A percentile compares a stretch with the other conserved stretches of the same genome.
Conservation (phyloP, 2,329 filamentous ascomycete species). For the Chaetothyriales sp. region DNA sequence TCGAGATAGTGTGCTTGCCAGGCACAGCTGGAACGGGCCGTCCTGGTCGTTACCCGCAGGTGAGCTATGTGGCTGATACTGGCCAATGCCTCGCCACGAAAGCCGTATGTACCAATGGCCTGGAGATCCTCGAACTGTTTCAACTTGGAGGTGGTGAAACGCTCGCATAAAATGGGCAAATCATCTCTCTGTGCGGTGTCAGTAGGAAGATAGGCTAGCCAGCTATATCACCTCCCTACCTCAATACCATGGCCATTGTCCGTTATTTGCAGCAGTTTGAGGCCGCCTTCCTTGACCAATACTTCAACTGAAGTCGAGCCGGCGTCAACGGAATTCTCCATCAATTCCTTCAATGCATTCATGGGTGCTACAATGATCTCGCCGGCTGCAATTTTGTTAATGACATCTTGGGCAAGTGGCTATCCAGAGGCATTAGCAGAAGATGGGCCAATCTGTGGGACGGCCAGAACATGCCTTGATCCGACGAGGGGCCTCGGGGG, state of each 20-base stretch:
- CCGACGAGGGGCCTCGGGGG: constrained; percentile 31
- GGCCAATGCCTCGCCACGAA: constrained; percentile 85
- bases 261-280: constrained; percentile 91
- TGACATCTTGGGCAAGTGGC: constrained; percentile 79
- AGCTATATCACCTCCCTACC: constrained; percentile 36
- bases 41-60: constrained; percentile 86
- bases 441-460: constrained; percentile 26
- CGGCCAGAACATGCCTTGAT: constrained; percentile 31
- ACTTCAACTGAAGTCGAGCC: constrained; percentile 84
- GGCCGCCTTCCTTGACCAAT: constrained; percentile 80
- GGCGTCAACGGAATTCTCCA: constrained; percentile 96
- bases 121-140: constrained; percentile 83
- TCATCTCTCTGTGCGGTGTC: constrained; percentile 57
- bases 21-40: constrained; percentile 69
- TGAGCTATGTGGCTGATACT: constrained; percentile 98
- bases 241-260: constrained; percentile 95
- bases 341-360: constrained; percentile 87
- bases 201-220: background rate
- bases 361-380: constrained; percentile 97
- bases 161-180: constrained; percentile 77
- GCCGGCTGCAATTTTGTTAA: constrained; percentile 96
- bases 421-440: constrained; percentile 24
- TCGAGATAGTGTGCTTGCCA: constrained; percentile 81
- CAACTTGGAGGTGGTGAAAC: constrained; percentile 93
- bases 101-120: constrained; percentile 90